phyloP scores from a whole-genome alignment of 306 rosid species.

The Senna tora region DNA sequence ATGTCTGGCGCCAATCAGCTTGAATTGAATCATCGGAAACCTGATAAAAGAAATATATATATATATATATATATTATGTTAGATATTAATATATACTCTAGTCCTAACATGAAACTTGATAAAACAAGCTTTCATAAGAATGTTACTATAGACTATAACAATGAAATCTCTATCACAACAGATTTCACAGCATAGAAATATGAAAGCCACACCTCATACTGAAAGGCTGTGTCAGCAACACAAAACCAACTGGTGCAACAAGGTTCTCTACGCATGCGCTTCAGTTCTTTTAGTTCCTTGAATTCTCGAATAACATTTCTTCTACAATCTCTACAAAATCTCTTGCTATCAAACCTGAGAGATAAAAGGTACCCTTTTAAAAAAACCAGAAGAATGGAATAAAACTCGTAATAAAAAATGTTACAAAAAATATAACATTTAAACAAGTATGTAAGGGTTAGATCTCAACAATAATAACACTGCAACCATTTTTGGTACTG shows the following conservation, averaged over 20 bases:
- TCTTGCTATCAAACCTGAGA: conserved; percentile 97
- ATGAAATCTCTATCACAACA: conserved; percentile 38
- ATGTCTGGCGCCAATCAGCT: conserved; percentile 95
- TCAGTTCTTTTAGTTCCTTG: conserved; percentile 95
- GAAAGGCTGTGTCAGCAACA: conserved; percentile 92
- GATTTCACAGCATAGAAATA: conserved; percentile 29
- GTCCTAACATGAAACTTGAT: conserved; percentile 24
- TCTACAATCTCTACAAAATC: conserved; percentile 98
- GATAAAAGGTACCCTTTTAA: conserved; percentile 38
- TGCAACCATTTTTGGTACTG: conserved; percentile 15
- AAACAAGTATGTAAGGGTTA: background rate
- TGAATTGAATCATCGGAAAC: conserved; percentile 78
- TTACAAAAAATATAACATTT: background rate
- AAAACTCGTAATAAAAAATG: background rate
- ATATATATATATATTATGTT: conserved; percentile 25
- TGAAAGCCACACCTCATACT: conserved; percentile 79
- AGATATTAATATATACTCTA: conserved; percentile 25
- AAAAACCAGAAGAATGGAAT: conserved; percentile 22
- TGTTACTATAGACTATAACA: conserved; percentile 9
- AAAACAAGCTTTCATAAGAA: conserved; percentile 23
- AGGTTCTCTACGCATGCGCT: conserved; percentile 93
- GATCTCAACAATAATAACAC: conserved; percentile 10
- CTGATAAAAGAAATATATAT: conserved; percentile 47
- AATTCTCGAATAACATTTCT: conserved; percentile 95
- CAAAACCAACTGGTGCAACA: conserved; percentile 97